phyloP scores from a whole-genome alignment of 768 basidiomycete genomes.

The Amanita muscaria region DNA sequence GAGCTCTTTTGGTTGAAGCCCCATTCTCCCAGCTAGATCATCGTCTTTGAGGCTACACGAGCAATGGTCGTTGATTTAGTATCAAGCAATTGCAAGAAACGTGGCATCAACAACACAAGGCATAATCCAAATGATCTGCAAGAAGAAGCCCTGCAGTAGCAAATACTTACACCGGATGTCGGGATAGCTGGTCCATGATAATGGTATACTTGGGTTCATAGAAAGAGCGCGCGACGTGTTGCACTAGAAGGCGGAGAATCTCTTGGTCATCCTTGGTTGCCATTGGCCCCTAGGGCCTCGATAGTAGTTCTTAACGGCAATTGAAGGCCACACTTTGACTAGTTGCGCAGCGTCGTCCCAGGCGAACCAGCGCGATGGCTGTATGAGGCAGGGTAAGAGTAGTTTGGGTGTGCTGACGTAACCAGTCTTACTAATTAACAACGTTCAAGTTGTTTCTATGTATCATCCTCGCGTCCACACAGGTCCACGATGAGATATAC shows the following conservation, averaged over 20 bases:
- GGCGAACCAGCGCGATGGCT: not conserved
- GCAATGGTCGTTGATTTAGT: constrained; percentile 17
- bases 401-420: constrained; percentile 3
- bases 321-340: constrained; percentile 1
- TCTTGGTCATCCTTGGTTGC: constrained; percentile 75
- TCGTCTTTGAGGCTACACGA: constrained; percentile 79
- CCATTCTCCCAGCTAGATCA: constrained; percentile 86
- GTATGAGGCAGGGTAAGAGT: constrained; percentile 1
- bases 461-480: too few species aligned
- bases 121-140: constrained; percentile 16
- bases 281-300: constrained; percentile 27
- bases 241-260: constrained; percentile 78
- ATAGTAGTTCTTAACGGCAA: constrained; percentile 1
- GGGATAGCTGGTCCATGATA: constrained; percentile 88
- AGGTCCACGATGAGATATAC: not conserved
- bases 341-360: not conserved
- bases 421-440: not conserved
- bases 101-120: constrained; percentile 15
- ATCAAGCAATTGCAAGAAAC: constrained; percentile 10
- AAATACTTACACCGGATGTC: constrained; percentile 87
- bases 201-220: constrained; percentile 91
- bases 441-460: too few species aligned
- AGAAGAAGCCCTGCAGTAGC: constrained; percentile 13
- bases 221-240: constrained; percentile 88
- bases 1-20: constrained; percentile 81